Base-by-base conservation (phyloP, 2,329 filamentous ascomycete genomes). In the Sclerotinia sclerotiorum region DNA sequence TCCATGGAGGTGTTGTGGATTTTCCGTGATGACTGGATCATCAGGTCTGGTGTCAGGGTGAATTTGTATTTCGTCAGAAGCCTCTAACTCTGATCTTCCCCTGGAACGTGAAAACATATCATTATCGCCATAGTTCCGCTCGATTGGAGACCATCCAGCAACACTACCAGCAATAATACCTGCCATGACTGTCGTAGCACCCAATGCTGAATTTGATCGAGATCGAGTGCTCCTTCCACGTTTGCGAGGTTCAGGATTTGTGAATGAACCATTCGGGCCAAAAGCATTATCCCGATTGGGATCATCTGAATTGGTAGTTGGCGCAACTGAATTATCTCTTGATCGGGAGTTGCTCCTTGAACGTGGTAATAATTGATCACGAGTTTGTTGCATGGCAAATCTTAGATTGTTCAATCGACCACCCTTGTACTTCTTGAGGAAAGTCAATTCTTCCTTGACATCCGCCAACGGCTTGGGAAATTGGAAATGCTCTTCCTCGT, bases 331-430 rank as follows among this genome's bases (percentile, higher is more conserved):
- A 77, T 88, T 90, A 65, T 86, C 89, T 70, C 89, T 79, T 27
- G 82, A 88, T 76, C 85, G 82, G 68, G 88, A 89, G 6, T 86
- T 87, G 76, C 87, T 90, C 73, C 87, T 83, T 60, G 85, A 87
- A 73, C 84, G 84, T 58, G 84, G 81, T 73, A 88, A 82, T 74
- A 93, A 85, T 2, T 86, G 86, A 78, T 93, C 89, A 75, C 87
- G 88, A 69, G 91, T 90, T 75, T 94, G 89, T 76, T 88, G 83
- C 71, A 94, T 87, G 69, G 89, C 88, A 78, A 93, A 94, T 79
- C 89, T 92, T 73, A 96, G 82, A 76, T 90, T 90, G 81, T 93
- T 94, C 69, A 96, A 81, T 70, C 92, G 90, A 51, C 92, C 92
- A 72, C 92, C 92, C 80, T 91, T 93, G 80, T 94, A 85, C 73